phyloP scores from a whole-genome alignment of 371 early-diverging fungal species.

The Dinochytrium kinnereticum region DNA sequence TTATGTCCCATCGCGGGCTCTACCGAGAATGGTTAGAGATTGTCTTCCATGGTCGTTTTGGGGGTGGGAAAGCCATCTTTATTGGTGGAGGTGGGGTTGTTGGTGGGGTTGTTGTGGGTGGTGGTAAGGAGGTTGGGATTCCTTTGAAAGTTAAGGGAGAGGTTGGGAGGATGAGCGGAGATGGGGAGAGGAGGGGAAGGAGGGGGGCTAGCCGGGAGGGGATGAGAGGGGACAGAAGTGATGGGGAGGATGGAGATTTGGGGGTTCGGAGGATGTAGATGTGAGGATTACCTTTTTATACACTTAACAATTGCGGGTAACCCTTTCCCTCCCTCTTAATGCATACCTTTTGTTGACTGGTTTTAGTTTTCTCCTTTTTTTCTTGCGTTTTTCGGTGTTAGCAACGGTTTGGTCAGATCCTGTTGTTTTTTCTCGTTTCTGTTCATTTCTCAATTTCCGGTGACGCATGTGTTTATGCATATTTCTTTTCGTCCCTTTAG shows the following conservation, averaged over 20 bases:
- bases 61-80: neutral
- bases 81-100: neutral
- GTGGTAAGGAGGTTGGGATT: neutral
- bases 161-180: neutral
- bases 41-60: neutral
- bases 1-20: neutral
- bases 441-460: no score
- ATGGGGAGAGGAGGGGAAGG: neutral
- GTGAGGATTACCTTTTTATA: neutral
- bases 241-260: neutral
- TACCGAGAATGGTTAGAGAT: neutral
- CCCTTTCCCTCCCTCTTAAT: neutral
- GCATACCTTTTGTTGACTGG: no score
- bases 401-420: no score
- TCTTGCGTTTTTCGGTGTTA: no score
- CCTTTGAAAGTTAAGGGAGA: neutral
- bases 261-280: neutral
- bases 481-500: no score
- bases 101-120: neutral
- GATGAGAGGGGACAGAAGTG: neutral
- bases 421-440: no score
- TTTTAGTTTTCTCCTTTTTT: no score
- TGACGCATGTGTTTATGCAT: no score
- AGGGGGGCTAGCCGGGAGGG: neutral
- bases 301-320: neutral